phyloP scores from a whole-genome alignment of 257 asterid species.

The Osmanthus fragrans region DNA sequence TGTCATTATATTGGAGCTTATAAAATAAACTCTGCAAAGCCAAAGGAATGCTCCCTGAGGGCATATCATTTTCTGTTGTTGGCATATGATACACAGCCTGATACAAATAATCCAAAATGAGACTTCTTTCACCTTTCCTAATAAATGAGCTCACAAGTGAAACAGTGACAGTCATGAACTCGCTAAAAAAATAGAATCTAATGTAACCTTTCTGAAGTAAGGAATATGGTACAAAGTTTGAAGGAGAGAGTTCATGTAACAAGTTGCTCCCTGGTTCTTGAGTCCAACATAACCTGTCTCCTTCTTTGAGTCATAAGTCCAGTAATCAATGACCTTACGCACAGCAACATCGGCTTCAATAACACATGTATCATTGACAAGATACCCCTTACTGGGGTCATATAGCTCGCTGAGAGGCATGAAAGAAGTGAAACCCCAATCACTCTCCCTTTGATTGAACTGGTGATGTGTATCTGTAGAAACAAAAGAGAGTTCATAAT shows the following conservation, averaged over 20 bases:
- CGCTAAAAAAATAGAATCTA: slow-evolving; percentile 21
- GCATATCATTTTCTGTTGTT: slow-evolving; percentile 97
- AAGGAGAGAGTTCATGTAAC: slow-evolving; percentile 97
- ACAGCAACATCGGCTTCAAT: neutral
- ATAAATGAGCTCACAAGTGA: slow-evolving; percentile 14
- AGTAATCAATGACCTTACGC: slow-evolving; percentile 1
- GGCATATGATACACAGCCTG: slow-evolving; percentile 99
- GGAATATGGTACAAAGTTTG: slow-evolving; percentile 96
- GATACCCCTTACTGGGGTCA: neutral
- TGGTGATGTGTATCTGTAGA: neutral
- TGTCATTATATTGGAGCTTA: slow-evolving; percentile 91
- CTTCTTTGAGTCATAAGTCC: neutral
- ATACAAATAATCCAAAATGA: slow-evolving; percentile 28
- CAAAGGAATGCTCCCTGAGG: slow-evolving; percentile 98
- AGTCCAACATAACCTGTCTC: neutral
- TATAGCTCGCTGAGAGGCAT: neutral
- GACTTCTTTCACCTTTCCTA: slow-evolving; percentile 24
- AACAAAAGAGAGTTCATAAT: neutral
- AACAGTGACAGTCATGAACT: slow-evolving; percentile 18
- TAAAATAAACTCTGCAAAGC: slow-evolving; percentile 97
- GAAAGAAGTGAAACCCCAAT: slow-evolving; percentile 3
- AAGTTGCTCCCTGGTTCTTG: slow-evolving; percentile 20
- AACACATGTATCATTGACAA: neutral
- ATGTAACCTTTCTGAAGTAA: slow-evolving; percentile 84
- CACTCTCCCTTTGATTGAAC: neutral